Conservation (phyloP, 257 asterid species). For the Nicotiana tabacum region DNA sequence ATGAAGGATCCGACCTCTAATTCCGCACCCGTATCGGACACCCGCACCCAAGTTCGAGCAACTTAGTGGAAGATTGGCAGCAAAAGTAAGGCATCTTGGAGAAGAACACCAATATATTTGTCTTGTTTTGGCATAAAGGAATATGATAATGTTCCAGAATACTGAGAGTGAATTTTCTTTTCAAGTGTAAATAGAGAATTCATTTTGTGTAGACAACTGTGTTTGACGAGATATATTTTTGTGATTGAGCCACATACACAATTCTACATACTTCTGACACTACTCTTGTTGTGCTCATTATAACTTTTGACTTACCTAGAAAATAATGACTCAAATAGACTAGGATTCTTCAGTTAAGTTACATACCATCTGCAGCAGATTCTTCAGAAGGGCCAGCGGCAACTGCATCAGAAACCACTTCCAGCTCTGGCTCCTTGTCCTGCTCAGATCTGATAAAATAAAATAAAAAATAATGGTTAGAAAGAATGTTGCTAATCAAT, state of each 20-base stretch:
- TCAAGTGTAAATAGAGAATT: neutral
- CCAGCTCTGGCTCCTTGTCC: constrained; percentile 95
- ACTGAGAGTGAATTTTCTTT: neutral
- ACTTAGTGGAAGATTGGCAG: neutral
- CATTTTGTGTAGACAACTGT: neutral
- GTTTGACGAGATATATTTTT: neutral
- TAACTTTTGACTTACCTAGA: neutral
- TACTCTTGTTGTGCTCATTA: neutral
- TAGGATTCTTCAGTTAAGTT: neutral
- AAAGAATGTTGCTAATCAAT: neutral
- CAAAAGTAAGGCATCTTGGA: constrained; percentile 1
- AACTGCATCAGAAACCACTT: constrained; percentile 52
- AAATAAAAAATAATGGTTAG: constrained; percentile 3
- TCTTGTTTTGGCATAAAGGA: neutral
- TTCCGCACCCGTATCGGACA: too few relatives aligned
- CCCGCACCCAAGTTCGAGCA: too few relatives aligned
- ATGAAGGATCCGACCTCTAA: too few relatives aligned
- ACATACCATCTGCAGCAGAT: constrained; percentile 59
- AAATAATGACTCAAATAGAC: neutral
- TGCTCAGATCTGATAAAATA: constrained; percentile 78
- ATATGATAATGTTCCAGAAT: neutral
- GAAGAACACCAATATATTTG: neutral
- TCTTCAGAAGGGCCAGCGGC: constrained; percentile 76
- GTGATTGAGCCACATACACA: neutral
- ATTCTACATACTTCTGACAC: neutral